Percentiles rank a stretch among this genome's conserved stretches.
These are phyloP conservation scores for Canariomyces notabilis DNA, from an alignment of 2,329 filamentous ascomycete genomes.

Conservation along the genomic window DNA sequence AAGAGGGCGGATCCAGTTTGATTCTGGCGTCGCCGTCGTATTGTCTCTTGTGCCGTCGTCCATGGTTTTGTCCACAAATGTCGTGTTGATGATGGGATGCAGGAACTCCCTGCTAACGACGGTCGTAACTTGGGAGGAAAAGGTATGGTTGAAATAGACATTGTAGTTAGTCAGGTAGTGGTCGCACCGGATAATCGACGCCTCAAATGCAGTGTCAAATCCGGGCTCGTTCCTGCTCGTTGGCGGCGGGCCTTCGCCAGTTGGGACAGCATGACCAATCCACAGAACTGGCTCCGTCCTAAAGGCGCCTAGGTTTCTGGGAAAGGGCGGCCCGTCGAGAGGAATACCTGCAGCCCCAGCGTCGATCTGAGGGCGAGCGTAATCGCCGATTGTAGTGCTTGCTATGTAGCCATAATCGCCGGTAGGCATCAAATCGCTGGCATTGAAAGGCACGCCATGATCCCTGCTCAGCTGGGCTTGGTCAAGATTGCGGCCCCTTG, in stretches of 20 bases:
- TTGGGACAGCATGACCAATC: constrained; percentile 32
- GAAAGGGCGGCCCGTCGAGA: constrained; percentile 25
- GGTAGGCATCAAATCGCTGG: constrained; percentile 30
- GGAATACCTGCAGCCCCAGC: constrained; percentile 30
- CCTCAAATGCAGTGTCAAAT: constrained; percentile 32
- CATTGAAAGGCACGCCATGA: constrained; percentile 30
- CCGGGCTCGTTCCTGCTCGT: constrained; percentile 21
- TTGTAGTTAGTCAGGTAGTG: constrained; percentile 35
- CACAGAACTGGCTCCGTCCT: constrained; percentile 37
- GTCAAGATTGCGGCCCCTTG: constrained; percentile 28
- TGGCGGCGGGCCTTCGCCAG: constrained; percentile 21
- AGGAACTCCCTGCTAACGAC: constrained; percentile 27
- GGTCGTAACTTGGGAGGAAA: constrained; percentile 27
- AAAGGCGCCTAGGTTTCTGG: constrained; percentile 33
- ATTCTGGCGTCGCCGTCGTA: constrained; percentile 29
- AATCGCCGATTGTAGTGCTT: constrained; percentile 31
- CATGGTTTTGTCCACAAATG: constrained; percentile 26
- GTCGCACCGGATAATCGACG: constrained; percentile 35
- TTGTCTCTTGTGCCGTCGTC: constrained; percentile 36
- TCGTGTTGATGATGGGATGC: constrained; percentile 33
- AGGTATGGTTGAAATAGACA: constrained; percentile 32
- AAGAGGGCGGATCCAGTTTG: constrained; percentile 30
- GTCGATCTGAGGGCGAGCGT: constrained; percentile 29
- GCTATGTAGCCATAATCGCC: constrained; percentile 34
- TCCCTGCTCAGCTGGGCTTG: constrained; percentile 18